Evolutionary conservation across 192 early-diverging fungal species (phyloP).

Genomic region (Coemansia sp.): DNA sequence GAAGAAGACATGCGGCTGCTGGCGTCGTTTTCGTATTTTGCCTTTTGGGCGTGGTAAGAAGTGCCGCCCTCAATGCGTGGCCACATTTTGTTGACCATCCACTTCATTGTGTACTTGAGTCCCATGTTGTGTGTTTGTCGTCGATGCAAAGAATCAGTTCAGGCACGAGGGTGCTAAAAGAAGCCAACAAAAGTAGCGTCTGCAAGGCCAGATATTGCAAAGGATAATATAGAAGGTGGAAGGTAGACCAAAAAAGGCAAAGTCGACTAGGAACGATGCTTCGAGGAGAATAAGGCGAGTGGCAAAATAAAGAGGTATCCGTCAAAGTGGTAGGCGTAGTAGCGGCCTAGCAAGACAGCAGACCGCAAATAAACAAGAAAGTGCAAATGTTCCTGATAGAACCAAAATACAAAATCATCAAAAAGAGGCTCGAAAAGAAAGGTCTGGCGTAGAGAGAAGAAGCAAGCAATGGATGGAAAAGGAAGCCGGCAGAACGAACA

Average conservation of each 20-base stretch:
- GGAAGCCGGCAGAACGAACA: neutral
- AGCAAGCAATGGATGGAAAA: neutral
- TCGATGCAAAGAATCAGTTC: neutral
- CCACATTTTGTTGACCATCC: conserved; percentile 56
- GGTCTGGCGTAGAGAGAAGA: neutral
- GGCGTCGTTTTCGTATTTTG: conserved; percentile 22
- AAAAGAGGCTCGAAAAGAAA: neutral
- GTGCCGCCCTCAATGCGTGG: conserved; percentile 43
- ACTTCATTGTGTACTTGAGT: conserved; percentile 54
- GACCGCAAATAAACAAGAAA: neutral
- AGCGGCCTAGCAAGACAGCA: neutral
- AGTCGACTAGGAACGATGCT: neutral
- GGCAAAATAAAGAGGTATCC: neutral
- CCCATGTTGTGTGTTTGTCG: conserved; percentile 16
- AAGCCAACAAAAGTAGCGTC: neutral
- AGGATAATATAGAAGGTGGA: neutral
- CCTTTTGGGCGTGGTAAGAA: conserved; percentile 38
- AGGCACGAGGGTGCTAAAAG: neutral
- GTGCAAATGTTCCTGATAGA: neutral
- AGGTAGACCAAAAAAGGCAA: neutral
- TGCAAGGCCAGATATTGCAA: neutral
- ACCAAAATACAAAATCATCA: conserved; percentile 5
- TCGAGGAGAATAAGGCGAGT: neutral
- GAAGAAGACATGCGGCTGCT: conserved; percentile 40
- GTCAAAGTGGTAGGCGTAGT: neutral